phyloP scores from a whole-genome alignment of 352 stramenopile species.

The Blastocystis sp. region DNA sequence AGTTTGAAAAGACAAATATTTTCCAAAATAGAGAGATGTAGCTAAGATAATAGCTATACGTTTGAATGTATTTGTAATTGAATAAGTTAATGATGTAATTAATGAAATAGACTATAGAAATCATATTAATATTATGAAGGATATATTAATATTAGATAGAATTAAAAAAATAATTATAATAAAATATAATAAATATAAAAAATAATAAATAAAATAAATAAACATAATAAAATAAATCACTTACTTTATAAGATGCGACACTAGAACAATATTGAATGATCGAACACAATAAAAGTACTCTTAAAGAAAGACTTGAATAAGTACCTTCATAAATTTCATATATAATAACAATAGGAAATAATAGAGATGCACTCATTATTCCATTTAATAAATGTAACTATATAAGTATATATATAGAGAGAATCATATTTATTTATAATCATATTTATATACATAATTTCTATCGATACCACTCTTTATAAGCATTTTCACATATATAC shows the following conservation, averaged over 20 bases:
- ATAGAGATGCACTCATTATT: slow-evolving; percentile 9
- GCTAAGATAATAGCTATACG: slow-evolving; percentile 7
- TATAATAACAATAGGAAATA: slow-evolving; percentile 20
- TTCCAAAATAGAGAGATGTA: slow-evolving; percentile 24
- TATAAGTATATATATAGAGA: background rate
- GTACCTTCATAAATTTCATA: background rate
- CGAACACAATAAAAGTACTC: slow-evolving; percentile 5
- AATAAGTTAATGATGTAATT: background rate
- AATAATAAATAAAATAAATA: too few relatives aligned
- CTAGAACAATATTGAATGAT: slow-evolving; percentile 33
- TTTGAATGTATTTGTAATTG: background rate
- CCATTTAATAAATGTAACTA: slow-evolving; percentile 33
- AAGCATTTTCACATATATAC: slow-evolving; percentile 35
- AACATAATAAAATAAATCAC: background rate
- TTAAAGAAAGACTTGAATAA: slow-evolving; percentile 1
- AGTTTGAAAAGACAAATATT: slow-evolving; percentile 9
- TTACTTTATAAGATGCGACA: slow-evolving; percentile 7
- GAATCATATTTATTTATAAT: background rate
- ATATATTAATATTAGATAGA: too few relatives aligned
- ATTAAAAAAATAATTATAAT: too few relatives aligned
- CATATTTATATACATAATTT: too few relatives aligned
- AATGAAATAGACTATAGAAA: background rate
- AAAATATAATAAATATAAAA: too few relatives aligned
- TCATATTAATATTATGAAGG: too few relatives aligned
- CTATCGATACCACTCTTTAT: slow-evolving; percentile 22